Conservation (phyloP, 352 stramenopile species). For the Phytophthora ramorum region DNA sequence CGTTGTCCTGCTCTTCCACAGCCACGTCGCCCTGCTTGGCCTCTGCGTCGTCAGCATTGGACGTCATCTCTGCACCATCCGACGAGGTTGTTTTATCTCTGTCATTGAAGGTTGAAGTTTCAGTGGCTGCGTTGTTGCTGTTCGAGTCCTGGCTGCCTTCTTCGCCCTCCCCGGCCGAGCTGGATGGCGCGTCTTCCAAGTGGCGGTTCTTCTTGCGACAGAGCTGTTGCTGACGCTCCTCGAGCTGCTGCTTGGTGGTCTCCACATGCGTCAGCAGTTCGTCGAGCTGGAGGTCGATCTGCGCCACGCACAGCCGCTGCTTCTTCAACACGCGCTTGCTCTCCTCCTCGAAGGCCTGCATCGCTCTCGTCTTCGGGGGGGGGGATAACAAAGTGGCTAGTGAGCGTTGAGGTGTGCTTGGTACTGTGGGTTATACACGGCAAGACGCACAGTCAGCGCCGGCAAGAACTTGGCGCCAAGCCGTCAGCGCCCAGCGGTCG, state of each 20-base stretch:
- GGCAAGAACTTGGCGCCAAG: neutral
- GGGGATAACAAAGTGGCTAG: neutral
- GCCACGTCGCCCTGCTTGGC: conserved; percentile 33
- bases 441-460: neutral
- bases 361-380: conserved; percentile 2
- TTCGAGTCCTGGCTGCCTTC: conserved; percentile 3
- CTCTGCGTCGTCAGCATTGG: conserved; percentile 23
- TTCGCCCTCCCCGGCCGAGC: conserved; percentile 15
- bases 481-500: neutral
- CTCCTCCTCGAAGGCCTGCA: conserved; percentile 72
- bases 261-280: conserved; percentile 69
- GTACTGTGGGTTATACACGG: neutral
- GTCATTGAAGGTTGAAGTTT: conserved; percentile 7
- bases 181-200: conserved; percentile 13
- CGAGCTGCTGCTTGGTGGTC: conserved; percentile 61
- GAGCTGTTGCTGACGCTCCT: conserved; percentile 64
- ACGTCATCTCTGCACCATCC: neutral
- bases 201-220: conserved; percentile 66
- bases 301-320: conserved; percentile 62
- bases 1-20: conserved; percentile 63
- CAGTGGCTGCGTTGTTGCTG: conserved; percentile 9
- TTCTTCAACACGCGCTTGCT: conserved; percentile 74
- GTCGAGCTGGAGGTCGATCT: conserved; percentile 73
- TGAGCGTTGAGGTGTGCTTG: neutral
- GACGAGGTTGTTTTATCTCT: neutral